Percentiles rank a stretch among this genome's conserved stretches.
phyloP scores from a whole-genome alignment of 2,329 filamentous ascomycete genomes.

The Coniochaeta sp. region DNA sequence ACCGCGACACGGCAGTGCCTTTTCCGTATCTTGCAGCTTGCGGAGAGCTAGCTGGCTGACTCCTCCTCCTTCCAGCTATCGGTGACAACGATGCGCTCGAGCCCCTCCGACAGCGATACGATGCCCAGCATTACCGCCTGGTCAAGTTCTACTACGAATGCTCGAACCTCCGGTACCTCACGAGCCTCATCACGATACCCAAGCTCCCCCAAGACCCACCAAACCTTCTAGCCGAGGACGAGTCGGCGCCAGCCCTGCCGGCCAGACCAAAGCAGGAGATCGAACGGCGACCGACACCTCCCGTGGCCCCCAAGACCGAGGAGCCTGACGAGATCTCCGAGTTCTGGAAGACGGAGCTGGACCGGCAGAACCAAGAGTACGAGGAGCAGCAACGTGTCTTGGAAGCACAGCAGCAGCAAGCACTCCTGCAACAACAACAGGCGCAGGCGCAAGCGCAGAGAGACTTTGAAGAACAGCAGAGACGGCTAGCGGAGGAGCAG shows the following conservation, averaged over 20 bases:
- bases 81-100: constrained; percentile 90
- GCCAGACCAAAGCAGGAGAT: constrained; percentile 71
- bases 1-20: too few species aligned
- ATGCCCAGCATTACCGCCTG: constrained; percentile 92
- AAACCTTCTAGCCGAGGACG: constrained; percentile 78
- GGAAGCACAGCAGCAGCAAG: constrained; percentile 77
- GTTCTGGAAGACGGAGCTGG: constrained; percentile 94
- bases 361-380: constrained; percentile 87
- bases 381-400: constrained; percentile 88
- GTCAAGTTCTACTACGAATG: constrained; percentile 99
- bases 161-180: constrained; percentile 93
- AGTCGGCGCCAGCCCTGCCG: constrained; percentile 74
- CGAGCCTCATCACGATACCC: constrained; percentile 90
- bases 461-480: constrained; percentile 96
- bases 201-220: constrained; percentile 93
- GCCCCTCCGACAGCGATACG: constrained; percentile 80
- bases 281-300: constrained; percentile 60
- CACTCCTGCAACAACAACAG: constrained; percentile 74
- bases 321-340: constrained; percentile 95
- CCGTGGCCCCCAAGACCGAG: constrained; percentile 58
- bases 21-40: too few species aligned
- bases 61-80: constrained; percentile 53
- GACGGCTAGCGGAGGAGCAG: constrained; percentile 80
- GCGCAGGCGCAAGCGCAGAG: constrained; percentile 77
- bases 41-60: not conserved